These are phyloP conservation scores for Candida ovalis DNA, from an alignment of 805 yeast species.

Conservation along the genomic window DNA sequence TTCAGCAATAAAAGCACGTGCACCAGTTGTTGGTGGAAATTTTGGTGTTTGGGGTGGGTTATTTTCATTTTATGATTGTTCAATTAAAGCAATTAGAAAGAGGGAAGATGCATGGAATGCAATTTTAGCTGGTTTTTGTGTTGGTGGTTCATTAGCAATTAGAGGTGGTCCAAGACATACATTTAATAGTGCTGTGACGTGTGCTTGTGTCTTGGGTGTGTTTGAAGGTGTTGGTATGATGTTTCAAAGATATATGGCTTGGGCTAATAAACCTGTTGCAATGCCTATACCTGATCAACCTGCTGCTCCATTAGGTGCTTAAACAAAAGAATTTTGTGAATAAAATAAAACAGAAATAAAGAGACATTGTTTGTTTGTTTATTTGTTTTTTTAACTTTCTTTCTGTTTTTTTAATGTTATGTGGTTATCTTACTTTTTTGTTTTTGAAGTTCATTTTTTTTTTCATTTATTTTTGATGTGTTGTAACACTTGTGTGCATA, in stretches of 20 bases:
- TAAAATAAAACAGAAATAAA: no score
- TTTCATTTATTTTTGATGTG: background rate
- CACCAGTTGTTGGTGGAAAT: conserved; percentile 98
- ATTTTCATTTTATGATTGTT: conserved; percentile 92
- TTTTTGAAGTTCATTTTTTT: background rate
- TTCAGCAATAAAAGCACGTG: conserved; percentile 89
- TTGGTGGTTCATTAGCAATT: conserved; percentile 96
- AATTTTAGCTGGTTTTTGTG: conserved; percentile 94
- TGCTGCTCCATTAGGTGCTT: conserved; percentile 25
- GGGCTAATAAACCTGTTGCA: conserved; percentile 70
- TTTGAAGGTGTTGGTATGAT: conserved; percentile 98
- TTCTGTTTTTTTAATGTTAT: background rate
- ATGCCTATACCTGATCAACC: conserved; percentile 51
- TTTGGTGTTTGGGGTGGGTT: conserved; percentile 99
- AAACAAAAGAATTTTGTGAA: background rate
- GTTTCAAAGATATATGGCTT: conserved; percentile 86
- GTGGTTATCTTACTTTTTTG: background rate
- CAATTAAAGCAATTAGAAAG: conserved; percentile 90
- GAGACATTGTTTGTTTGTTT: background rate
- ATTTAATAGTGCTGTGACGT: conserved; percentile 92
- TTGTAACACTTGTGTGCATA: background rate
- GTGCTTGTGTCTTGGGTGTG: conserved; percentile 95
- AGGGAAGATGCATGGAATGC: conserved; percentile 99
- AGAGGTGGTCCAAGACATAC: conserved; percentile 99
- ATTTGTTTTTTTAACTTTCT: background rate